Evolutionary conservation across 1,284 basidiomycete species (phyloP), one percentile per base, ranked within the genome.

Genomic region (Meira miltonrushii): DNA sequence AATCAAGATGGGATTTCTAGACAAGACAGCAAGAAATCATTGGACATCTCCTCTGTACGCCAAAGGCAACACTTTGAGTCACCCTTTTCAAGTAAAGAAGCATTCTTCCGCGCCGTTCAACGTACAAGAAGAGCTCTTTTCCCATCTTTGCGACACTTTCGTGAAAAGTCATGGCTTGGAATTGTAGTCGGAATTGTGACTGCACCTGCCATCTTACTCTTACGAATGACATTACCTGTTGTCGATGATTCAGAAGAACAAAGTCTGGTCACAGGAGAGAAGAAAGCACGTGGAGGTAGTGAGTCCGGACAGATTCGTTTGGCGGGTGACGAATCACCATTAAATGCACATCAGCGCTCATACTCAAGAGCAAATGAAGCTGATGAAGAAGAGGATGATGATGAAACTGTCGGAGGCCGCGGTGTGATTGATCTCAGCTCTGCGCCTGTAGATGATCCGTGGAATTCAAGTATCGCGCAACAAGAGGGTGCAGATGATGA

Each of bases 181-280:
- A 86, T 86, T 78, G 79, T 89, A 17, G 87, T 89, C 0, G 86
- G 88, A 0, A 69, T 95, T 13, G 83, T 93, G 57, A 91, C 91
- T 7, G 86, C 87, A 0, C 94, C 94, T 0, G 90, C 92, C 0
- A 86, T 97, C 6, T 81, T 95, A 75, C 81, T 83, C 11, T 82
- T 98, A 54, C 96, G 92, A 0, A 71, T 96, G 15, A 97, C 94
- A 0, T 81, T 96, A 6, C 93, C 93, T 2, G 92, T 97, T 3
- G 89, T 92, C 1, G 81, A 82, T 54, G 81, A 82, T 62, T 78
- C 79, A 6, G 69, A 73, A 1, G 75, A 39, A 84, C 86, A 68
- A 79, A 82, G 23, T 12, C 28, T 54, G 52, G n/a, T 59, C 55
- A 60, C 47, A 25, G 59, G 64, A 25, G 46, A 48, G 12, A 48